Conservation (phyloP, 2,329 filamentous ascomycete species). For the Neopestalotiopsis clavispora region DNA sequence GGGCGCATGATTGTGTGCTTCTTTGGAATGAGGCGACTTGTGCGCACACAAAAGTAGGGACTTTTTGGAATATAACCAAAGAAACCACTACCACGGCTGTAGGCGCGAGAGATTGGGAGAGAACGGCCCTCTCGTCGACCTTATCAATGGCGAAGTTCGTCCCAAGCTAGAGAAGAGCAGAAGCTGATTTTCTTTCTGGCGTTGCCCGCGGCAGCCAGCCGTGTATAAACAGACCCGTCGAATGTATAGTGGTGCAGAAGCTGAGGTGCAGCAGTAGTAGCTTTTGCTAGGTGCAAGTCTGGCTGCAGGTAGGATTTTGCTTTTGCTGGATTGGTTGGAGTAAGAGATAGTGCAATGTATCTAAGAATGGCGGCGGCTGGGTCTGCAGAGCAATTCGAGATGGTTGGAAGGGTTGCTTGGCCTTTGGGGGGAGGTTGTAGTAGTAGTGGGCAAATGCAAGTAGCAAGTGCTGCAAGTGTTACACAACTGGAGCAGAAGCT, state of each 20-base stretch:
- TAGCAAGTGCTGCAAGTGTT: not conserved
- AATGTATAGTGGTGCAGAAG: constrained; percentile 1
- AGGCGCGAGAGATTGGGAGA: not conserved
- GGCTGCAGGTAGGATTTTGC: not conserved
- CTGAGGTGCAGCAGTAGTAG: not conserved
- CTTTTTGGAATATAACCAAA: not conserved
- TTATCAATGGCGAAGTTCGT: not conserved
- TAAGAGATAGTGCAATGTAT: not conserved
- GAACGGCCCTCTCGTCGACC: not conserved
- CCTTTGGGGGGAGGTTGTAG: not conserved
- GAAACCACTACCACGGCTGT: not conserved
- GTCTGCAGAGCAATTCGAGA: not conserved
- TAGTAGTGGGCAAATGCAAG: not conserved
- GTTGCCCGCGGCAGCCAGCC: constrained; percentile 13
- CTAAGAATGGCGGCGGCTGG: not conserved
- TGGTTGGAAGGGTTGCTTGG: too few species aligned
- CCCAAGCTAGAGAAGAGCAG: not conserved
- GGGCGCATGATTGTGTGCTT: constrained; percentile 17
- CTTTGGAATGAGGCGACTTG: not conserved
- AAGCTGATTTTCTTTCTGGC: not conserved
- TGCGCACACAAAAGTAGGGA: not conserved
- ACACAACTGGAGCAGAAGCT: not conserved
- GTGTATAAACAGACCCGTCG: constrained; percentile 2
- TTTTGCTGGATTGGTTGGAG: constrained; percentile 2
- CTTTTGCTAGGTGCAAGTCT: not conserved